Conservation (phyloP, 2,329 filamentous ascomycete genomes). For the Xenosphaeropsis pyriputrescens region DNA sequence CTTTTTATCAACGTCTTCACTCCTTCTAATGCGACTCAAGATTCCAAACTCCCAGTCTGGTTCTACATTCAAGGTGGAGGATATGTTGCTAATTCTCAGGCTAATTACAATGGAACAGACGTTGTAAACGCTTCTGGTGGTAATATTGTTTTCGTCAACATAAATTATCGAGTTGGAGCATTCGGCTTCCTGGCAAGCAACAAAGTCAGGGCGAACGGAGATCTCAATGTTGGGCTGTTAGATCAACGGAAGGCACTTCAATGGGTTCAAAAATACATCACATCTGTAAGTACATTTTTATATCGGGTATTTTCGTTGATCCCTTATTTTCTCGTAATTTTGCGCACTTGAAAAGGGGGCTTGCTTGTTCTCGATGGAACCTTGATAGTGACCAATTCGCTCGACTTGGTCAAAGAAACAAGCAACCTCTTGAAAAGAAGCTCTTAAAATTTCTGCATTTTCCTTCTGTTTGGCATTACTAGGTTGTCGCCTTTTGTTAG, state of each 20-base stretch:
- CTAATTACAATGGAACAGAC: constrained; percentile 33
- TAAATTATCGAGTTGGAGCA: constrained; percentile 48
- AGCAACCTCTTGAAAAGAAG: too few relatives aligned
- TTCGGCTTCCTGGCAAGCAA: constrained; percentile 48
- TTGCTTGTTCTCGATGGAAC: too few relatives aligned
- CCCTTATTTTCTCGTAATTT: too few relatives aligned
- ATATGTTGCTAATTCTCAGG: constrained; percentile 31
- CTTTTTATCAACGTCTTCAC: constrained; percentile 30
- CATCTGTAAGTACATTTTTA: constrained; percentile 18
- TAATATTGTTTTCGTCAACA: constrained; percentile 39
- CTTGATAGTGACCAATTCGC: too few relatives aligned
- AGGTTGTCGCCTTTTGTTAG: too few relatives aligned
- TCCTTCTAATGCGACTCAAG: constrained; percentile 21
- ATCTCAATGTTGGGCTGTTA: constrained; percentile 46
- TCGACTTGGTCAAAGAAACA: too few relatives aligned
- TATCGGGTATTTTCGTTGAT: background rate
- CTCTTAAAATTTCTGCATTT: too few relatives aligned
- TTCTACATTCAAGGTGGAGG: constrained; percentile 35
- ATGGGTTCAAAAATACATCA: constrained; percentile 48
- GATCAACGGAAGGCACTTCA: constrained; percentile 45
- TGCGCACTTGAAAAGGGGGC: too few relatives aligned
- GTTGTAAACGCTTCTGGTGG: constrained; percentile 27
- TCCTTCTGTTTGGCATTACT: too few relatives aligned
- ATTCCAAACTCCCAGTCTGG: constrained; percentile 34
- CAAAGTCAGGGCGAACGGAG: constrained; percentile 35